Conservation (phyloP, 2,329 filamentous ascomycete species). For the Venturia carpophila region DNA sequence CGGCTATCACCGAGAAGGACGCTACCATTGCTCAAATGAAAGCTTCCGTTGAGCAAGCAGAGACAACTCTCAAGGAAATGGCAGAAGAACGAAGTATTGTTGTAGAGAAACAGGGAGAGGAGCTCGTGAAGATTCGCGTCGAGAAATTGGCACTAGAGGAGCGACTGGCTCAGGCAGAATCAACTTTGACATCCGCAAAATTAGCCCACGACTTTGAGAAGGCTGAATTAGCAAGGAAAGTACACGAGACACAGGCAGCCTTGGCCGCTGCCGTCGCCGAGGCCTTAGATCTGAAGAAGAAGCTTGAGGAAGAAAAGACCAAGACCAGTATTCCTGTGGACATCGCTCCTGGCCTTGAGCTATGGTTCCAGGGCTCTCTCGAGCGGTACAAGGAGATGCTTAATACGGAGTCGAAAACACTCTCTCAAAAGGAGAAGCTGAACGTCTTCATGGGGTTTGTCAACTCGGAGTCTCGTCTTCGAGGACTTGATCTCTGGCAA, state of each 20-base stretch:
- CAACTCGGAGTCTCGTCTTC: slow-evolving; percentile 23
- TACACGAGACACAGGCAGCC: not conserved
- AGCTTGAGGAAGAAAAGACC: slow-evolving; percentile 7
- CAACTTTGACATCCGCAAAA: not conserved
- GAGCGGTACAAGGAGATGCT: slow-evolving; percentile 49
- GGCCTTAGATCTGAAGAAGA: slow-evolving; percentile 10
- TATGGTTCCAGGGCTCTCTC: slow-evolving; percentile 50
- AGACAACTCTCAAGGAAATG: slow-evolving; percentile 13
- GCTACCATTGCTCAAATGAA: not conserved
- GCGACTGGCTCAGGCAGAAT: not conserved
- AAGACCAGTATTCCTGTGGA: slow-evolving; percentile 22
- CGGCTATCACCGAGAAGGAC: not conserved
- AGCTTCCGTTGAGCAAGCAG: not conserved
- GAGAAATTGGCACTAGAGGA: not conserved
- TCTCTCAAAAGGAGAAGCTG: slow-evolving; percentile 45
- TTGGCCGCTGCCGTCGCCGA: slow-evolving; percentile 1
- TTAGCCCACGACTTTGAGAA: slow-evolving; percentile 1
- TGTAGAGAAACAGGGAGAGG: not conserved
- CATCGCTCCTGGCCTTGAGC: slow-evolving; percentile 46
- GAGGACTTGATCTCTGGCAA: slow-evolving; percentile 15
- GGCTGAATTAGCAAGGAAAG: not conserved
- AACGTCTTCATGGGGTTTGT: slow-evolving; percentile 46
- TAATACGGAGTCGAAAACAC: slow-evolving; percentile 41
- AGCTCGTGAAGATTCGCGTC: slow-evolving; percentile 2
- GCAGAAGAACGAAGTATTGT: not conserved